Percentiles rank a stretch among this genome's conserved stretches.
Evolutionary conservation across 257 asterid species (phyloP).

Genomic region (Datura wrightii): DNA sequence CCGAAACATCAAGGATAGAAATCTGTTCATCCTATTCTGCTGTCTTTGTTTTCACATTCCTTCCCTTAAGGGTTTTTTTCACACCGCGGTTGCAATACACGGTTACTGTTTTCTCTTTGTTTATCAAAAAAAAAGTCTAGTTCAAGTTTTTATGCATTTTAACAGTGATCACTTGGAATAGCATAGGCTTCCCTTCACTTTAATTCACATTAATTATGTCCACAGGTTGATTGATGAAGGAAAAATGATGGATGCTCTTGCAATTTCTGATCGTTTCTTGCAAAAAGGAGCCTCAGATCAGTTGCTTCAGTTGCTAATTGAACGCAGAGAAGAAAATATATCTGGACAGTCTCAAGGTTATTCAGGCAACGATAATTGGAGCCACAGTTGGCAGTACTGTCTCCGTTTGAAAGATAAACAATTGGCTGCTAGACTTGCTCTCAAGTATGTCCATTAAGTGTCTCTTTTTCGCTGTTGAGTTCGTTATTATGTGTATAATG

Average conservation of each 20-base stretch:
- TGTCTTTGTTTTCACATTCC: constrained; percentile 4
- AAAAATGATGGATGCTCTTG: constrained; percentile 90
- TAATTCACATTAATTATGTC: constrained; percentile 16
- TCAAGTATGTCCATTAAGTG: constrained; percentile 61
- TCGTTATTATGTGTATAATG: constrained; percentile 17
- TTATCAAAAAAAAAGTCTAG: constrained; percentile 1
- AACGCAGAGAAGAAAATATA: constrained; percentile 64
- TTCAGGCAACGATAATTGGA: constrained; percentile 65
- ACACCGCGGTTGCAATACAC: not conserved
- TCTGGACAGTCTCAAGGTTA: constrained; percentile 60
- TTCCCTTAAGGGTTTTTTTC: not conserved
- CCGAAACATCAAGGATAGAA: not conserved
- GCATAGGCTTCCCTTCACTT: not conserved
- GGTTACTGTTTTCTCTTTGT: constrained; percentile 18
- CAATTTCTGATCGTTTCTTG: constrained; percentile 93
- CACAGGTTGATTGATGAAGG: constrained; percentile 91
- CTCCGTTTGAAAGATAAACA: constrained; percentile 86
- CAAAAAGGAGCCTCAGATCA: constrained; percentile 89
- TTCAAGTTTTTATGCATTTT: not conserved
- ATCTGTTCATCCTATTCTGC: not conserved
- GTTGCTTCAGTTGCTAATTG: constrained; percentile 81
- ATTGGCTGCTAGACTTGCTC: constrained; percentile 84
- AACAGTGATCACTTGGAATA: not conserved
- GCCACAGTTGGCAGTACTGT: constrained; percentile 96
- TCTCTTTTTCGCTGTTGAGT: constrained; percentile 33